A percentile compares a stretch with the other conserved stretches of the same genome.
phyloP scores from a whole-genome alignment of 108 stramenopile species.

The Bacterosira constricta region DNA sequence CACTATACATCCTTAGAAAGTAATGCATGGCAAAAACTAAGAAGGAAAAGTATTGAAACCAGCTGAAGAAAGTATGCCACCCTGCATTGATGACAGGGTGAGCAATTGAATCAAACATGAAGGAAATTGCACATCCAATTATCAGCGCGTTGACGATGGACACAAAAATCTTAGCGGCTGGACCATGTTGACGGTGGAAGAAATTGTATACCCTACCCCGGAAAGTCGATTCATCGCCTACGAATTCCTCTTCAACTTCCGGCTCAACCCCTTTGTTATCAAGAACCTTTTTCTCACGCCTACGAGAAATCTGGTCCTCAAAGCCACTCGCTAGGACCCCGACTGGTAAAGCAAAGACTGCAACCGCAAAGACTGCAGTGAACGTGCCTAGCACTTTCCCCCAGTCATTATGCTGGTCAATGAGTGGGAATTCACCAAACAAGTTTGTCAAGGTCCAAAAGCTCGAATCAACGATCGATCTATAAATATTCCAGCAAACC shows the following conservation, averaged over 20 bases:
- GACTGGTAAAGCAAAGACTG: slow-evolving; percentile 89
- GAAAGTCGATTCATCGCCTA: slow-evolving; percentile 45
- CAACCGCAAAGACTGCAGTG: slow-evolving; percentile 89
- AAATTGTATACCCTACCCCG: slow-evolving; percentile 66
- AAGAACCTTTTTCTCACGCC: slow-evolving; percentile 25
- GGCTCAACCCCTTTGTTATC: not conserved
- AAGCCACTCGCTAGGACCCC: slow-evolving; percentile 91
- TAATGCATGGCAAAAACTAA: slow-evolving; percentile 79
- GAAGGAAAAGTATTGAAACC: slow-evolving; percentile 70
- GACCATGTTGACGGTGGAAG: slow-evolving; percentile 48
- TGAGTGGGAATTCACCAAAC: slow-evolving; percentile 91
- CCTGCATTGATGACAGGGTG: slow-evolving; percentile 10
- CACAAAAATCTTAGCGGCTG: slow-evolving; percentile 54
- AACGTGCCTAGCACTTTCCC: slow-evolving; percentile 84
- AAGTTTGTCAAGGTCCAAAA: slow-evolving; percentile 88
- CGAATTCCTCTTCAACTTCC: slow-evolving; percentile 11
- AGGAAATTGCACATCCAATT: slow-evolving; percentile 65
- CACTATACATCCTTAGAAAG: slow-evolving; percentile 50
- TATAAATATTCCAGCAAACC: slow-evolving; percentile 80
- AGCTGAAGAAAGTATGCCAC: slow-evolving; percentile 44
- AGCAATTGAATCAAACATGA: slow-evolving; percentile 66
- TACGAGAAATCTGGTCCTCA: slow-evolving; percentile 72
- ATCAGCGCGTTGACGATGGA: slow-evolving; percentile 58
- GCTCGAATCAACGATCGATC: slow-evolving; percentile 67
- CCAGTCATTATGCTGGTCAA: slow-evolving; percentile 72